Evolutionary conservation across 805 yeast genomes (phyloP).

Genomic region (Hermanozyma aechmeae): DNA sequence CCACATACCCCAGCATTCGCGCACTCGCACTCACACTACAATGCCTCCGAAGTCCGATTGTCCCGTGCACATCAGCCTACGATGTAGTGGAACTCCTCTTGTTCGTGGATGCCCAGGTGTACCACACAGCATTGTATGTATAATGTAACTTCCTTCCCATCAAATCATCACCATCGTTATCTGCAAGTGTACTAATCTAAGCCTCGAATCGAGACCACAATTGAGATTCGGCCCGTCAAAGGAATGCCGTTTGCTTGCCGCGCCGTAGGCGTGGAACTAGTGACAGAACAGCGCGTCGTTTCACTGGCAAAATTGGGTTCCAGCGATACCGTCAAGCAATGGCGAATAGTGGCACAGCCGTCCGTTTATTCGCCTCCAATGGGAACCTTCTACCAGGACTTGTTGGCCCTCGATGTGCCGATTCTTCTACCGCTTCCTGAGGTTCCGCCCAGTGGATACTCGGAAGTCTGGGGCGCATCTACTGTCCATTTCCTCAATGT

Average conservation of each 20-base stretch:
- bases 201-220: conserved; percentile 51
- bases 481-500: conserved; percentile 39
- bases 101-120: conserved; percentile 66
- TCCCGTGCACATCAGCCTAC: conserved; percentile 29
- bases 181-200: conserved; percentile 8
- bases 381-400: conserved; percentile 28
- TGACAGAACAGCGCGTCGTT: conserved; percentile 41
- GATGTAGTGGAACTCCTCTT: conserved; percentile 43
- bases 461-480: conserved; percentile 36
- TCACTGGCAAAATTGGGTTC: conserved; percentile 26
- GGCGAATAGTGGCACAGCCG: conserved; percentile 25
- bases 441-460: conserved; percentile 43
- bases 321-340: conserved; percentile 23
- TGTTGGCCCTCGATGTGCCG: conserved; percentile 52
- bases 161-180: too few relatives aligned
- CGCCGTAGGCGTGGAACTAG: conserved; percentile 38
- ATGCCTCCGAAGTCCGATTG: conserved; percentile 10
- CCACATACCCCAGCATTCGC: too few relatives aligned
- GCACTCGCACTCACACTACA: too few relatives aligned
- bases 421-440: conserved; percentile 48
- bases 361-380: conserved; percentile 27
- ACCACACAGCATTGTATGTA: conserved; percentile 37
- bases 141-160: background rate
- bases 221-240: conserved; percentile 44
- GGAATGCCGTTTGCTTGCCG: conserved; percentile 39